Evolutionary conservation across 371 early-diverging fungal genomes (phyloP).

Genomic region (Mortierella sp.): DNA sequence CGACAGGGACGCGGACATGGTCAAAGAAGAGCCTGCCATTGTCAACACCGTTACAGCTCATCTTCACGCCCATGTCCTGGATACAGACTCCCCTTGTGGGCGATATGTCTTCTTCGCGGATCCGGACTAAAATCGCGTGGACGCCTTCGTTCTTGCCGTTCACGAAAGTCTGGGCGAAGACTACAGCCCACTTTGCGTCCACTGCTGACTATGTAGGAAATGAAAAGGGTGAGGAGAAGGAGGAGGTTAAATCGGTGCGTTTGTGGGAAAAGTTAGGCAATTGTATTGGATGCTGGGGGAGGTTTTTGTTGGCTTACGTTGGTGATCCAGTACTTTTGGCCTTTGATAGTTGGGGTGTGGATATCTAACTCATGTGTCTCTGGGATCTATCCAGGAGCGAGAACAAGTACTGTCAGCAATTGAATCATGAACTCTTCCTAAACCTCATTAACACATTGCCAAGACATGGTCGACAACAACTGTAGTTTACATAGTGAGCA

Average conservation of each 20-base stretch:
- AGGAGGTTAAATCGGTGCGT: too few relatives aligned
- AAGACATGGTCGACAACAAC: background rate
- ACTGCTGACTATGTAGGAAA: constrained; percentile 60
- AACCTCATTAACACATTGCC: background rate
- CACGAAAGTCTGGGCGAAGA: constrained; percentile 76
- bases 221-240: background rate
- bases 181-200: constrained; percentile 73
- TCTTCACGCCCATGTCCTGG: constrained; percentile 76
- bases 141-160: constrained; percentile 73
- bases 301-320: constrained; percentile 34
- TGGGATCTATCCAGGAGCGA: background rate
- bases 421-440: too few relatives aligned
- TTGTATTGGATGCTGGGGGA: too few relatives aligned
- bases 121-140: constrained; percentile 70
- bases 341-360: constrained; percentile 70
- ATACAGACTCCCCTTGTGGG: constrained; percentile 66
- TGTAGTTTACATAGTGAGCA: constrained; percentile 55
- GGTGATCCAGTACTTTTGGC: constrained; percentile 82
- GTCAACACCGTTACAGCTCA: constrained; percentile 72
- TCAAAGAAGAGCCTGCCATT: constrained; percentile 64
- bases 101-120: constrained; percentile 66
- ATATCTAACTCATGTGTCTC: constrained; percentile 71
- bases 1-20: constrained; percentile 69
- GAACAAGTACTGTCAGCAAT: too few relatives aligned
- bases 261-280: too few relatives aligned